Evolutionary conservation across 257 asterid genomes (phyloP).

Genomic region (Solanum verrucosum): DNA sequence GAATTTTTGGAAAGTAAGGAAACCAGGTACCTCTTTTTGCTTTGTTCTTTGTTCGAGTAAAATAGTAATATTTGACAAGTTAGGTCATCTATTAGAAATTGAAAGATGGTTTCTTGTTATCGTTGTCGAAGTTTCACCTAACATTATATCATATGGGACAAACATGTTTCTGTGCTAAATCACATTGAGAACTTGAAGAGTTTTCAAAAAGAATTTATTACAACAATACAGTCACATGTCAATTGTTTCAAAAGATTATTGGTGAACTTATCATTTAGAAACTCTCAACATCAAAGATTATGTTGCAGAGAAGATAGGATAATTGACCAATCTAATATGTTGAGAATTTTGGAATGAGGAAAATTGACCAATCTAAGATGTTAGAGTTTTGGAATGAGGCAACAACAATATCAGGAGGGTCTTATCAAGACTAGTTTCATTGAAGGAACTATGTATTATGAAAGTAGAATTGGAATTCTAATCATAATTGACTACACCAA

Average conservation of each 20-base stretch:
- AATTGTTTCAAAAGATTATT: not conserved
- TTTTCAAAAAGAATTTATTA: too few species aligned
- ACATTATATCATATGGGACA: not conserved
- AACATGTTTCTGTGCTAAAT: not conserved
- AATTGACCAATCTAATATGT: not conserved
- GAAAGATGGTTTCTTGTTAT: not conserved
- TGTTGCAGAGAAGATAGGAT: not conserved
- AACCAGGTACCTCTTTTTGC: not conserved
- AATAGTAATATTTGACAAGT: too few species aligned
- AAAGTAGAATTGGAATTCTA: not conserved
- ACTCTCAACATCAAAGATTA: not conserved
- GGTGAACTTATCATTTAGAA: not conserved
- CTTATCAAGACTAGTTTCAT: not conserved
- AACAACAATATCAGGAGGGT: not conserved
- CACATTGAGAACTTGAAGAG: not conserved
- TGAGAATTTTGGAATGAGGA: not conserved
- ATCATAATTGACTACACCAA: not conserved
- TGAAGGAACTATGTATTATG: not conserved
- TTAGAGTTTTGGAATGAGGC: not conserved
- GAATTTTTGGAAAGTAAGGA: not conserved
- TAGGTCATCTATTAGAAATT: fast-evolving
- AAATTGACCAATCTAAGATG: not conserved
- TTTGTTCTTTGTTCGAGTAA: not conserved
- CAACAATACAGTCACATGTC: not conserved
- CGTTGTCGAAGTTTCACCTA: not conserved